Evolutionary conservation across 179 eudicot genomes (phyloP).

Genomic region (Patellifolia procumbens): DNA sequence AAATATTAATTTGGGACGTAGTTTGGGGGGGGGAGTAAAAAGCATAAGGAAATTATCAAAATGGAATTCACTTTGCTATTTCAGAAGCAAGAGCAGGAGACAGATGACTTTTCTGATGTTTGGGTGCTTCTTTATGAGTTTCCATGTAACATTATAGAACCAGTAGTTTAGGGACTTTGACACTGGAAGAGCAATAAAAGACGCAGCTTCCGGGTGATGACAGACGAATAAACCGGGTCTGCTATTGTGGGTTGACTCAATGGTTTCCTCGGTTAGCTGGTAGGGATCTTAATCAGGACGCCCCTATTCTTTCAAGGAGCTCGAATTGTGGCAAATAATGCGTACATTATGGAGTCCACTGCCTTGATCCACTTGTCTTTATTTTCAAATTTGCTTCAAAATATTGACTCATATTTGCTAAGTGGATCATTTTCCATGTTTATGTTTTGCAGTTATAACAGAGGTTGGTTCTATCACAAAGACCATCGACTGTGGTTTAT

Average conservation of each 20-base stretch:
- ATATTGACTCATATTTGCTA: conserved; percentile 15
- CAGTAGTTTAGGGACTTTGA: not conserved
- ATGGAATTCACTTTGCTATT: conserved; percentile 2
- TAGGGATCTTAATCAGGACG: not conserved
- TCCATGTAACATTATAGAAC: not conserved
- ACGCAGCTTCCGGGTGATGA: not conserved
- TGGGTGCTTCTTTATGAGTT: not conserved
- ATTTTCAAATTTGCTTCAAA: not conserved
- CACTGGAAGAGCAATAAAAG: not conserved
- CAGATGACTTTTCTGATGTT: not conserved
- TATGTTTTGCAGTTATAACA: conserved; percentile 51
- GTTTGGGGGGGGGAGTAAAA: not conserved
- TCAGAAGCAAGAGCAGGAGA: not conserved
- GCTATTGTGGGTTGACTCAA: not conserved
- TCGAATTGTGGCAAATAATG: not conserved
- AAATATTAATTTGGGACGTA: too few relatives aligned
- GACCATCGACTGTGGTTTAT: conserved; percentile 65
- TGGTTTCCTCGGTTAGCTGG: not conserved
- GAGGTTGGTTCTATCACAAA: conserved; percentile 86
- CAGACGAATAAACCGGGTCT: not conserved
- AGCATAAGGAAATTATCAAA: not conserved
- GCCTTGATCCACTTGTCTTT: not conserved
- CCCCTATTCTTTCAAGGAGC: not conserved
- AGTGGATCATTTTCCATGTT: not conserved
- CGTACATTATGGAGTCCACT: not conserved